Percentiles rank a stretch among this genome's conserved stretches.
These are phyloP conservation scores for Blastomyces emzantsi DNA, from an alignment of 2,329 filamentous ascomycete genomes.

Conservation along the genomic window DNA sequence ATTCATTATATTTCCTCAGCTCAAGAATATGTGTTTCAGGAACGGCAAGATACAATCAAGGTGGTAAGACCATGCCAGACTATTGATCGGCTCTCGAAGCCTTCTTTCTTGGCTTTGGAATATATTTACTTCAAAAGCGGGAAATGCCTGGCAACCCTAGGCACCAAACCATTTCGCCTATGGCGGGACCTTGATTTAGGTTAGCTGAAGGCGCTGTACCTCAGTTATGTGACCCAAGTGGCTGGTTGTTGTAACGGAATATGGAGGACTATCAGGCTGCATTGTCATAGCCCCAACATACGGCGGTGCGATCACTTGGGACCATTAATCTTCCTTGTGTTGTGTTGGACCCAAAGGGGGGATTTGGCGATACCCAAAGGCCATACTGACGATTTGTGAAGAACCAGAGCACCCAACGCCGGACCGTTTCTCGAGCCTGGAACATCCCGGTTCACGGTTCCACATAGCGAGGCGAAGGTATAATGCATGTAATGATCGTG, in stretches of 20 bases:
- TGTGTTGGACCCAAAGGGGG: slow-evolving; percentile 4
- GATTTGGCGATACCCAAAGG: not conserved
- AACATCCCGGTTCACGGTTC: slow-evolving; percentile 7
- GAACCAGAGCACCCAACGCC: not conserved
- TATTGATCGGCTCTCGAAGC: not conserved
- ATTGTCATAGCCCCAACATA: not conserved
- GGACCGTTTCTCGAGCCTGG: slow-evolving; percentile 5
- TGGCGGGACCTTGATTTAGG: not conserved
- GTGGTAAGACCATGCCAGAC: not conserved
- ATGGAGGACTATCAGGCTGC: slow-evolving; percentile 1
- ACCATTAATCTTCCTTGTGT: not conserved
- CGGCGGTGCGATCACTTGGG: slow-evolving; percentile 1
- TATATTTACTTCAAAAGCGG: not conserved
- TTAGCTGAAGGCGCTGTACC: not conserved
- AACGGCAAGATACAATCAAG: not conserved
- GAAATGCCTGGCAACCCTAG: not conserved
- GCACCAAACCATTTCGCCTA: not conserved
- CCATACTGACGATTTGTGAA: slow-evolving; percentile 3
- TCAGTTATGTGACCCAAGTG: not conserved
- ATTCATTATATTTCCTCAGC: not conserved
- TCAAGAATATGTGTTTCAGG: not conserved
- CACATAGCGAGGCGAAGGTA: slow-evolving; percentile 9
- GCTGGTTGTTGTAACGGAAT: not conserved
- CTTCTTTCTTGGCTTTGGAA: not conserved
- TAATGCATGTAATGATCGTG: slow-evolving; percentile 8